Conservation (phyloP, 352 stramenopile species). For the Globisporangium camurandrum region DNA sequence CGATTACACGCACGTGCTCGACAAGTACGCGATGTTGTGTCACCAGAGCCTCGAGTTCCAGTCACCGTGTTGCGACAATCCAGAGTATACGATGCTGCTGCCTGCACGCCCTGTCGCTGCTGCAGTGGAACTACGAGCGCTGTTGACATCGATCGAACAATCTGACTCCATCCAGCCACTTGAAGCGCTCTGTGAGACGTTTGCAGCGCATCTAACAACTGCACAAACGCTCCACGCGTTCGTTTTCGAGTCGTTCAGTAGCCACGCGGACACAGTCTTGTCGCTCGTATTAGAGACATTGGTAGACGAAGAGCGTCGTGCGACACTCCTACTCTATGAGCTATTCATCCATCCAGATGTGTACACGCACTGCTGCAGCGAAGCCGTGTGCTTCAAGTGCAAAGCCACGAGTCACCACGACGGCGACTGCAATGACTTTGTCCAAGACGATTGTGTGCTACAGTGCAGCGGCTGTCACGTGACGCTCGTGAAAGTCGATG, state of each 20-base stretch:
- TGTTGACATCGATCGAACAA: constrained; percentile 9
- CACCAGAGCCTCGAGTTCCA: constrained; percentile 55
- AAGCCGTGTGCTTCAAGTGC: constrained; percentile 54
- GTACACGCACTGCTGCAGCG: constrained; percentile 36
- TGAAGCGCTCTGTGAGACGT: constrained; percentile 20
- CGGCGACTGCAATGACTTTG: constrained; percentile 44
- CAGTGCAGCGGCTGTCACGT: constrained; percentile 47
- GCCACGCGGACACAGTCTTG: constrained; percentile 17
- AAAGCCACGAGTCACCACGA: constrained; percentile 37
- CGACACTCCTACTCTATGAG: constrained; percentile 37
- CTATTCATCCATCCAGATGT: constrained; percentile 36
- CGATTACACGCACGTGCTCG: constrained; percentile 39
- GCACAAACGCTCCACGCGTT: constrained; percentile 26
- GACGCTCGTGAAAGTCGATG: constrained; percentile 58
- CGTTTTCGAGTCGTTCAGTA: constrained; percentile 17
- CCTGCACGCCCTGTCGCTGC: constrained; percentile 7
- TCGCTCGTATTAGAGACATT: constrained; percentile 29
- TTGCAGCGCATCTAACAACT: constrained; percentile 31
- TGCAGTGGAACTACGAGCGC: constrained; percentile 1
- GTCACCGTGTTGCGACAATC: constrained; percentile 47
- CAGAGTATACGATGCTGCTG: constrained; percentile 48
- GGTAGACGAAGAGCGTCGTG: constrained; percentile 45
- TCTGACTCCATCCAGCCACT: constrained; percentile 14
- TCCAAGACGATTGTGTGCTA: constrained; percentile 40
- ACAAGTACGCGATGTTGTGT: constrained; percentile 54